Evolutionary conservation across 2,329 filamentous ascomycete species (phyloP).

Genomic region (Trichoderma atroviride): DNA sequence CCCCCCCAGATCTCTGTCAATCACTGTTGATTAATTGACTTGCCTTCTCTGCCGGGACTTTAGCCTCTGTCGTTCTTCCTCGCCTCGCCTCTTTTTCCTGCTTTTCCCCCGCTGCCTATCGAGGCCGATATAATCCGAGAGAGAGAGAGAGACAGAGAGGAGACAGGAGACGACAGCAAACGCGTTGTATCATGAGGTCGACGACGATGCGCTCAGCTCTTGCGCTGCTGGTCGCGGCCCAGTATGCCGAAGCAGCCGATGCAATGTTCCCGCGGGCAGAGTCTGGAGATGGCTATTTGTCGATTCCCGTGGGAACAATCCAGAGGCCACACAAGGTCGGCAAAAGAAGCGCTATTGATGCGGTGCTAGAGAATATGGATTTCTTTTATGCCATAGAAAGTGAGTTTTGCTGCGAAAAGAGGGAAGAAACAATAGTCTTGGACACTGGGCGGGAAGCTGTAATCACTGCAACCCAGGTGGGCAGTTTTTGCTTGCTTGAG

Average conservation of each 20-base stretch:
- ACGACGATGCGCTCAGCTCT: constrained; percentile 22
- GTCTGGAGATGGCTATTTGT: constrained; percentile 43
- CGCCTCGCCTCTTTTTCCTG: too few species aligned
- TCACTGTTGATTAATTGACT: not conserved
- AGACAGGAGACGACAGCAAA: not conserved
- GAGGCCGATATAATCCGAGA: not conserved
- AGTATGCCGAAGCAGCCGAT: constrained; percentile 18
- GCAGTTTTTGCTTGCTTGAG: not conserved
- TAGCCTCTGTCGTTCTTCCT: not conserved
- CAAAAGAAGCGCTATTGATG: constrained; percentile 36
- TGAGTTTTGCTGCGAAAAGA: constrained; percentile 31
- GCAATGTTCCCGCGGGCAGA: constrained; percentile 36
- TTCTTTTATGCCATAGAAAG: constrained; percentile 46
- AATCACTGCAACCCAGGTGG: not conserved
- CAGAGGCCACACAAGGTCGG: constrained; percentile 34
- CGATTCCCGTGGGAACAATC: constrained; percentile 41
- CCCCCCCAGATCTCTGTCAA: not conserved
- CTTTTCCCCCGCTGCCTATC: not conserved
- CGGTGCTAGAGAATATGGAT: constrained; percentile 41
- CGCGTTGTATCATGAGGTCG: constrained; percentile 27
- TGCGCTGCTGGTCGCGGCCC: constrained; percentile 27
- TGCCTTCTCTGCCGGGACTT: not conserved
- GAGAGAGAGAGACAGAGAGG: not conserved
- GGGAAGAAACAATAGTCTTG: not conserved
- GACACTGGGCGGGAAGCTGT: not conserved